Conservation (phyloP, 306 rosid genomes). For the Medicago truncatula region DNA sequence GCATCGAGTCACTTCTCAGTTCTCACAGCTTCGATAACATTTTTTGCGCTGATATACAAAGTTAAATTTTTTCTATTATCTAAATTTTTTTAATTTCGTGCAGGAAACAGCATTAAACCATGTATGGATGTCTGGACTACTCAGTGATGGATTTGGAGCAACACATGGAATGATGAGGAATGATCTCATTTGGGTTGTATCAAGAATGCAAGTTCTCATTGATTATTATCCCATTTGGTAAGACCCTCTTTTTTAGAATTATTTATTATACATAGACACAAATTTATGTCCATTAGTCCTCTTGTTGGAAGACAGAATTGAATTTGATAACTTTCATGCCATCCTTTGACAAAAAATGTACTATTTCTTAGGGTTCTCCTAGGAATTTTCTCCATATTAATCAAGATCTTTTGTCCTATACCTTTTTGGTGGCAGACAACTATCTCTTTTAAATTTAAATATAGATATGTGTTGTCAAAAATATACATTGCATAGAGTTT, state of each 20-base stretch:
- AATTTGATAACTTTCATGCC: constrained; percentile 7
- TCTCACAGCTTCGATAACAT: too few relatives aligned
- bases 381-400: constrained; percentile 36
- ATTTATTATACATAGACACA: constrained; percentile 5
- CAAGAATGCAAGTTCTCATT: constrained; percentile 85
- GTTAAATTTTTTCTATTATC: too few relatives aligned
- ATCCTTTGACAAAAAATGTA: constrained; percentile 31
- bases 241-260: constrained; percentile 31
- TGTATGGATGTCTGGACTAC: constrained; percentile 96
- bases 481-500: constrained; percentile 30
- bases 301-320: constrained; percentile 31
- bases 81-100: constrained; percentile 8
- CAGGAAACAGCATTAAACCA: constrained; percentile 94
- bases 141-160: constrained; percentile 95
- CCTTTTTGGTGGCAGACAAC: constrained; percentile 22
- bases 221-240: constrained; percentile 90
- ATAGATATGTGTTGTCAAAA: background rate
- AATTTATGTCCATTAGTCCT: constrained; percentile 1
- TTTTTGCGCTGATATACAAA: too few relatives aligned
- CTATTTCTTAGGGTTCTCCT: constrained; percentile 36
- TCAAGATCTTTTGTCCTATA: constrained; percentile 29
- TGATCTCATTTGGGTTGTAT: constrained; percentile 93
- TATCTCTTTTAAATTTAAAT: constrained; percentile 16
- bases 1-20: too few relatives aligned
- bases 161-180: constrained; percentile 89